Conservation (phyloP, 2,329 filamentous ascomycete species). For the Cryphonectria japonica region DNA sequence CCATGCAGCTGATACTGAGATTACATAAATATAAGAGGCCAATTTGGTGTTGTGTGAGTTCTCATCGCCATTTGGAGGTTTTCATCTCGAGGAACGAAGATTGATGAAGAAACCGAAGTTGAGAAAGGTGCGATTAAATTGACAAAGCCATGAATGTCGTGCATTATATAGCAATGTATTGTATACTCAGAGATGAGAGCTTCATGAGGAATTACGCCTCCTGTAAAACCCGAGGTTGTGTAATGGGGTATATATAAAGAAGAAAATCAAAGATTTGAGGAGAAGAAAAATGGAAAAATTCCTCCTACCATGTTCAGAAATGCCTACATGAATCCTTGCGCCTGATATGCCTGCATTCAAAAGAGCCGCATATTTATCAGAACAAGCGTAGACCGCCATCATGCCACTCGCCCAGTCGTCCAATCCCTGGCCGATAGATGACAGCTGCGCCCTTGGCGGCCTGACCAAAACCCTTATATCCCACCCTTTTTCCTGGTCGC, state of each 20-base stretch:
- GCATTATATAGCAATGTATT: background rate
- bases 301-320: background rate
- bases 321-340: background rate
- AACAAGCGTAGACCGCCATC: background rate
- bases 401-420: background rate
- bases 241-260: slow-evolving; percentile 14
- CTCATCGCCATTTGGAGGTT: background rate
- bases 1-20: background rate
- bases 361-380: no score
- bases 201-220: background rate
- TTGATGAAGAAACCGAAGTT: background rate
- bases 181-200: background rate
- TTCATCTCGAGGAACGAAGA: background rate
- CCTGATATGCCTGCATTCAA: background rate
- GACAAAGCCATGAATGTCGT: background rate
- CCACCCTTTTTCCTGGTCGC: background rate
- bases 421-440: background rate
- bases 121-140: background rate
- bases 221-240: background rate
- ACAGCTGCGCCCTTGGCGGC: background rate
- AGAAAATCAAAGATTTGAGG: background rate
- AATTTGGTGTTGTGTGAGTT: background rate
- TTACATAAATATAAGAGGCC: background rate
- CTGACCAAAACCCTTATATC: background rate
- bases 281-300: no score